Evolutionary conservation across 2,329 filamentous ascomycete genomes (phyloP).

Genomic region (Paecilomyces variotii): DNA sequence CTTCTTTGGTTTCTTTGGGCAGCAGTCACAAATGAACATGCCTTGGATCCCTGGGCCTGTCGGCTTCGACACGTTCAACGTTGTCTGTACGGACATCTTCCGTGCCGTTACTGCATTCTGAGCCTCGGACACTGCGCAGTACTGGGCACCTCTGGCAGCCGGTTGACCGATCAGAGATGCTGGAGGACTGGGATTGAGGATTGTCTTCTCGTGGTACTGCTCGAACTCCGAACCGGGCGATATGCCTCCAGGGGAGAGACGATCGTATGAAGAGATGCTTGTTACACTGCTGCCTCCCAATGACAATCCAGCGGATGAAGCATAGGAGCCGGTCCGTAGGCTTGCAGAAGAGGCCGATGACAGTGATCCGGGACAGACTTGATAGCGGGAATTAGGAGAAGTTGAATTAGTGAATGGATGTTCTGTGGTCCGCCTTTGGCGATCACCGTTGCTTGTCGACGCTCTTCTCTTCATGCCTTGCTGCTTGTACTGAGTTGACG

Average conservation of each 20-base stretch:
- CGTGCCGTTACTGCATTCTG: slow-evolving; percentile 31
- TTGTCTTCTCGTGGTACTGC: slow-evolving; percentile 45
- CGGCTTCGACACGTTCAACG: slow-evolving; percentile 24
- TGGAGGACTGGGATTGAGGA: slow-evolving; percentile 39
- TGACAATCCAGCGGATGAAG: slow-evolving; percentile 53
- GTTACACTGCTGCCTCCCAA: slow-evolving; percentile 56
- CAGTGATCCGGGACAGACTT: slow-evolving; percentile 51
- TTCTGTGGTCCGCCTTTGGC: slow-evolving; percentile 45
- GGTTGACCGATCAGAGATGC: slow-evolving; percentile 31
- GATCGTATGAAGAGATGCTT: slow-evolving; percentile 55
- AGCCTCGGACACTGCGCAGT: slow-evolving; percentile 29
- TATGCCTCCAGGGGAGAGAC: slow-evolving; percentile 52
- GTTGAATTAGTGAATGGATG: slow-evolving; percentile 50
- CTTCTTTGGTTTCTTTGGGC: slow-evolving; percentile 93
- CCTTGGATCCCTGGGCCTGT: slow-evolving; percentile 44
- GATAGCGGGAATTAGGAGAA: slow-evolving; percentile 47
- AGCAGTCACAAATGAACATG: slow-evolving; percentile 78
- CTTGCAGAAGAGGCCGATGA: slow-evolving; percentile 59
- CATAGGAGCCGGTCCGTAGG: slow-evolving; percentile 54
- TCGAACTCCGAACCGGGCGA: slow-evolving; percentile 52
- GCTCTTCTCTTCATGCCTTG: slow-evolving; percentile 55
- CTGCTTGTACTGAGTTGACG: slow-evolving; percentile 32
- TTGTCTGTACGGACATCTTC: slow-evolving; percentile 41
- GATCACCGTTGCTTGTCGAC: slow-evolving; percentile 44
- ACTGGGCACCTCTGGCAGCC: slow-evolving; percentile 27